Evolutionary conservation across 1,284 basidiomycete species (phyloP).

Genomic region (Trichosporon sp.): DNA sequence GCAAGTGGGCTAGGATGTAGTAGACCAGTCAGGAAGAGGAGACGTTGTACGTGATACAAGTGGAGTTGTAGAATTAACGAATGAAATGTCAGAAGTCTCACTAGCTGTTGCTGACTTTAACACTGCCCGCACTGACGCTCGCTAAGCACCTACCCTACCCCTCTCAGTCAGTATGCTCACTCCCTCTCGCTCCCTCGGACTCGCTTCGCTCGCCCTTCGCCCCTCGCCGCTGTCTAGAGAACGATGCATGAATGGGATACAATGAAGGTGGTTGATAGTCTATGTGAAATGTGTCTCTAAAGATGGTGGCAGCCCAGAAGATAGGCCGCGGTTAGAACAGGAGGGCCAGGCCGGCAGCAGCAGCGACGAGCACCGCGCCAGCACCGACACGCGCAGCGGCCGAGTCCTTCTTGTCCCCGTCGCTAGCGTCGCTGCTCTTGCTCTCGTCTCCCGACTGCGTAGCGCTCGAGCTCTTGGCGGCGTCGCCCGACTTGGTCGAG

Average conservation of each 20-base stretch:
- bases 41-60: no score
- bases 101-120: no score
- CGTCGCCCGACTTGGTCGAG: neutral
- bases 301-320: no score
- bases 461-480: neutral
- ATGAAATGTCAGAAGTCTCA: no score
- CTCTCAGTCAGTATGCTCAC: no score
- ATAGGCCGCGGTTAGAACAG: neutral
- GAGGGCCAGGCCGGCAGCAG: neutral
- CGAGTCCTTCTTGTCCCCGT: neutral
- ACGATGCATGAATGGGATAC: constrained; percentile 8
- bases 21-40: no score
- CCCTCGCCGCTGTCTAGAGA: neutral
- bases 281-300: neutral
- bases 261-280: neutral
- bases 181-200: no score
- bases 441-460: no score
- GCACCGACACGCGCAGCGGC: neutral
- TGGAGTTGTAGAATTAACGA: no score
- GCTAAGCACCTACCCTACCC: no score
- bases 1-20: neutral
- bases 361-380: neutral
- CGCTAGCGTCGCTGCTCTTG: no score
- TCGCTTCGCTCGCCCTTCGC: neutral
- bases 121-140: no score